Base-by-base conservation (phyloP, 1,284 basidiomycete genomes). In the Naganishia sp. region DNA sequence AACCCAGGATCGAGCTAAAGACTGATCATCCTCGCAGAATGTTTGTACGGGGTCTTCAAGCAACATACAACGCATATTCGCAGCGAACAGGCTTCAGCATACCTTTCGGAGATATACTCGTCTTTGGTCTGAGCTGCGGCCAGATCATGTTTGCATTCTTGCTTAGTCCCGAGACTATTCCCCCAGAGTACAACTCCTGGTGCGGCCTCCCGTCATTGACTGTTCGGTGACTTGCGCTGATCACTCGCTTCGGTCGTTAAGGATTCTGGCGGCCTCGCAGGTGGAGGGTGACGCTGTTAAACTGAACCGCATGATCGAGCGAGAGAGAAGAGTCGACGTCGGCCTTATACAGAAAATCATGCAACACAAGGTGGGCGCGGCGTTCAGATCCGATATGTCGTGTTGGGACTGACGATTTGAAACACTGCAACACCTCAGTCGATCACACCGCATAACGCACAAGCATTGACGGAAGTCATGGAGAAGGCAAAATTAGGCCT, bases 91-190 rank as follows among this genome's bases (percentile, higher is more conserved):
- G 87, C 31, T 83, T 92, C 66, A 82, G 83, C 58, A 84, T 99
- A 17, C 94, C 94, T 0, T 83, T 93, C 75, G 94, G 94, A 9
- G 90, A 90, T 65, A 84, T 92, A 0, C 77, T 96, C 21, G 84
- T 94, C 10, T 97, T 97, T 74, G 84, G 88, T 11, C 73, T 94
- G 2, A 89, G 89, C 21, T 95, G 89, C 73, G 89, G 88, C 10
- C 93, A 96, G 78, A 95, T 96, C 75, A 84, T 94, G 81, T 94
- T 92, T 75, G 87, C 85, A 0, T 92, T 89, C 80, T 82, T 95
- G 35, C 77, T 91, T 39, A 83, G 88, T 31, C 92, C 91, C 9
- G 91, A 94, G 67, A 90, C 91, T 0, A 85, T 95, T 32, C 88
- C 90, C 6, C 80, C 81, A 46, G 90, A 89, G 21, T 95, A 95